Evolutionary conservation across 2,329 filamentous ascomycete genomes (phyloP).

Genomic region (Cercospora zeina): DNA sequence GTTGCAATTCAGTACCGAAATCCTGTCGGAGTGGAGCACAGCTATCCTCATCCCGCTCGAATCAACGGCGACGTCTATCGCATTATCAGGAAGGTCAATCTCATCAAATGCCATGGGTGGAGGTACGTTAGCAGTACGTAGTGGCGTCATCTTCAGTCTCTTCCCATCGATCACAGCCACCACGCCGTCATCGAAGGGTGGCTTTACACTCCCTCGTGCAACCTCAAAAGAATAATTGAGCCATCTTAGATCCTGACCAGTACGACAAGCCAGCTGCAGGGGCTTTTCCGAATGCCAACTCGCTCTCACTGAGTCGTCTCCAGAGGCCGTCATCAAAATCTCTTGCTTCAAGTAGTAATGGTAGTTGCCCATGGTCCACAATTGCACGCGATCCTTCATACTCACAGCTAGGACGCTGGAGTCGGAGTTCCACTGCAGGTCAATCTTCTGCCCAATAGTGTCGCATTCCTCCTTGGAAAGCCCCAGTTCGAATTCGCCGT

Average conservation of each 20-base stretch:
- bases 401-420: constrained; percentile 87
- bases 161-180: constrained; percentile 83
- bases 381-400: constrained; percentile 71
- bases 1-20: constrained; percentile 71
- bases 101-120: constrained; percentile 90
- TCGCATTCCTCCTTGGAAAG: constrained; percentile 60
- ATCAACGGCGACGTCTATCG: constrained; percentile 74
- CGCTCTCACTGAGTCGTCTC: constrained; percentile 25
- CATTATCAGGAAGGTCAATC: constrained; percentile 61
- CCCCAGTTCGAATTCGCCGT: constrained; percentile 86
- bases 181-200: constrained; percentile 55
- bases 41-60: constrained; percentile 65
- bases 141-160: constrained; percentile 78
- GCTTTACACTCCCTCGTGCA: constrained; percentile 65
- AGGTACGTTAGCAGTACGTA: constrained; percentile 80
- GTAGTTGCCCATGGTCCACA: constrained; percentile 98
- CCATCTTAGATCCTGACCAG: constrained; percentile 19
- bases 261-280: constrained; percentile 58
- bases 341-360: constrained; percentile 98
- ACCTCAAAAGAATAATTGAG: constrained; percentile 69
- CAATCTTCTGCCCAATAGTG: constrained; percentile 59
- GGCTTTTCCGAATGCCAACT: constrained; percentile 85
- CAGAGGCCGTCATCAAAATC: constrained; percentile 47
- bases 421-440: constrained; percentile 84
- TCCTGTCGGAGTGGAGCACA: constrained; percentile 65